Evolutionary conservation across 352 stramenopile species (phyloP).

Genomic region (Pelagophyceae sp.): DNA sequence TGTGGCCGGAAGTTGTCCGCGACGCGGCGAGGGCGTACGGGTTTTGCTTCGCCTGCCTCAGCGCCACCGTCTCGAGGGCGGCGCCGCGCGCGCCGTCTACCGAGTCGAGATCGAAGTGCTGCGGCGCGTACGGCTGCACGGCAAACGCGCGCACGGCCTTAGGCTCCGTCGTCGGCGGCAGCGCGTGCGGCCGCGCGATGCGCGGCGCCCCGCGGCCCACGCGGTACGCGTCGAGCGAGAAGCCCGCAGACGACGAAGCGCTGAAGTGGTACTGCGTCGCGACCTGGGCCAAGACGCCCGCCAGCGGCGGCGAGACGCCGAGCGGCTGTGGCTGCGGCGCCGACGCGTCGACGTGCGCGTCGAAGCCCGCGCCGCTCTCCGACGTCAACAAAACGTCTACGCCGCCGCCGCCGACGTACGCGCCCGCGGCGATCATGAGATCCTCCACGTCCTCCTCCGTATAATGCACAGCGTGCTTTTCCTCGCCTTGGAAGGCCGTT

Average conservation of each 20-base stretch:
- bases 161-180: background rate
- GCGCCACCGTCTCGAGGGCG: background rate
- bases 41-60: background rate
- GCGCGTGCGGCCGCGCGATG: background rate
- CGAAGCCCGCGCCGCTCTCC: background rate
- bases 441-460: background rate
- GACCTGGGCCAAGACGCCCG: background rate
- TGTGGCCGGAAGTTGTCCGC: background rate
- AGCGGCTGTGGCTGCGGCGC: background rate
- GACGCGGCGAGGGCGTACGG: background rate
- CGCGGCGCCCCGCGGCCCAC: background rate
- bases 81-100: background rate
- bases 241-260: background rate
- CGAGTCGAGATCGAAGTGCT: slow-evolving; percentile 7
- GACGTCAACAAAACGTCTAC: slow-evolving; percentile 2
- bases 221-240: slow-evolving; percentile 6
- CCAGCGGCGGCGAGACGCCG: background rate
- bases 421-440: background rate
- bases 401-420: slow-evolving; percentile 2
- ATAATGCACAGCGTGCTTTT: background rate
- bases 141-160: background rate
- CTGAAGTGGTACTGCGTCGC: slow-evolving; percentile 8
- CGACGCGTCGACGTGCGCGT: background rate
- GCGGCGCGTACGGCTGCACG: background rate
- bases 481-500: background rate